Evolutionary conservation across 176 grass and related monocot genomes (phyloP), one percentile per base, ranked within the genome.

Genomic region (Oryza glumipatula): DNA sequence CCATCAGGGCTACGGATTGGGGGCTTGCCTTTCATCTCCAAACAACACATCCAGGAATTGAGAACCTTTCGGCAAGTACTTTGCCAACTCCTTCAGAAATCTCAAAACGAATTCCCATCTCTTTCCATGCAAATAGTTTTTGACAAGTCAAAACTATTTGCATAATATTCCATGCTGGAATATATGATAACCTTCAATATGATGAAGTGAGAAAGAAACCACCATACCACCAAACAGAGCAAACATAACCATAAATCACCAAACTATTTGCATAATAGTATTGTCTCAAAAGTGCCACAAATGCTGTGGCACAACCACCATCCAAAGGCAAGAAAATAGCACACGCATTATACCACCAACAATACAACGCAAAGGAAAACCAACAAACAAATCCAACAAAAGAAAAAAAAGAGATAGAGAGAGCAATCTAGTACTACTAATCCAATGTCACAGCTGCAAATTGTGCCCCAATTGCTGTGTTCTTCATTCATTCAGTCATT

Each of bases 371-470:
- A 70, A 65, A 65, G 13, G 0, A 61, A 61, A 74, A 74, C 39
- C 16, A 78, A 72, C 44, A 65, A 61, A 47, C 38, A 56, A 78
- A 81, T 66, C 77, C 45, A 76, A 82, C 45, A 48, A 21, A 36
- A 36, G 35, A 36, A 36, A 36, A 35, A 6, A 36, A 23, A 23
- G 4, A 79, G 0, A 39, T 2, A 44, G 1, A 51, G 44, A n/a
- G 61, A 46, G 63, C 30, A 8, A 48, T 7, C 47, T 69, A 36
- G 35, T 26, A 26, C 23, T 36, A 28, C 64, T 30, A 78, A 41
- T 73, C 72, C n/a, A 66, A 19, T 43, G 66, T 82, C 83, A 86
- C 77, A 86, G 36, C 43, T 15, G 72, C 22, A 65, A 85, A 19
- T 58, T 58, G 5, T 6, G 15, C 54, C 7, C 54, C 17, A 58